Evolutionary conservation across 345 rosid species (phyloP).

Genomic region (thale cress (Arabidopsis thaliana)): DNA sequence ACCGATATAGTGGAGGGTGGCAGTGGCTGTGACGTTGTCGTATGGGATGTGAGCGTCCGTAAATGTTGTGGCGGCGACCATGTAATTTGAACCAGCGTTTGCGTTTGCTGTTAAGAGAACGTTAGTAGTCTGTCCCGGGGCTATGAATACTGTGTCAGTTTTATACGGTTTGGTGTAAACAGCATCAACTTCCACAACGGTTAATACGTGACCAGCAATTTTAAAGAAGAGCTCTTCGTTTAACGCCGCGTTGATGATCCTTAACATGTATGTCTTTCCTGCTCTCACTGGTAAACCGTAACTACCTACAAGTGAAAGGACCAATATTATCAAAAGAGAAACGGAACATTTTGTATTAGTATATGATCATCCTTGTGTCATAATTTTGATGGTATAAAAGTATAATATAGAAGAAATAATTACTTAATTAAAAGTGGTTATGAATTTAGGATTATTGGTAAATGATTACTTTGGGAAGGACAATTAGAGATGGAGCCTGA

Average conservation of each 20-base stretch:
- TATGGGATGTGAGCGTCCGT: constrained; percentile 72
- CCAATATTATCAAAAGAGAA: neutral
- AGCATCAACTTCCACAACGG: constrained; percentile 72
- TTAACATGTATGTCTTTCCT: constrained; percentile 73
- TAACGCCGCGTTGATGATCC: constrained; percentile 82
- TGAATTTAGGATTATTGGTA: neutral
- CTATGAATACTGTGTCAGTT: constrained; percentile 56
- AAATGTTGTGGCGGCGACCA: constrained; percentile 74
- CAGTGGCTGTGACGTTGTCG: constrained; percentile 64
- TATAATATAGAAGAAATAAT: neutral
- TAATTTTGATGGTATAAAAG: neutral
- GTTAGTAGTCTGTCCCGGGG: constrained; percentile 78
- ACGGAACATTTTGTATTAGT: neutral
- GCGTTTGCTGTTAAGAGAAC: constrained; percentile 63
- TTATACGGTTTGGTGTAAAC: constrained; percentile 70
- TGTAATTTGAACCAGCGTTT: constrained; percentile 53
- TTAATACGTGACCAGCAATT: constrained; percentile 68
- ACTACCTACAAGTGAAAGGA: constrained; percentile 3
- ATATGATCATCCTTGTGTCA: neutral
- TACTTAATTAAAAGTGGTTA: neutral
- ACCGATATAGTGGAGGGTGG: constrained; percentile 43
- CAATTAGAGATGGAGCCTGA: constrained; percentile 67
- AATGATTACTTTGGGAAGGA: constrained; percentile 54
- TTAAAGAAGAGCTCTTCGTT: constrained; percentile 80
- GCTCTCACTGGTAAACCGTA: constrained; percentile 53